Base-by-base conservation (phyloP, 768 basidiomycete species). In the Boletales sp. region DNA sequence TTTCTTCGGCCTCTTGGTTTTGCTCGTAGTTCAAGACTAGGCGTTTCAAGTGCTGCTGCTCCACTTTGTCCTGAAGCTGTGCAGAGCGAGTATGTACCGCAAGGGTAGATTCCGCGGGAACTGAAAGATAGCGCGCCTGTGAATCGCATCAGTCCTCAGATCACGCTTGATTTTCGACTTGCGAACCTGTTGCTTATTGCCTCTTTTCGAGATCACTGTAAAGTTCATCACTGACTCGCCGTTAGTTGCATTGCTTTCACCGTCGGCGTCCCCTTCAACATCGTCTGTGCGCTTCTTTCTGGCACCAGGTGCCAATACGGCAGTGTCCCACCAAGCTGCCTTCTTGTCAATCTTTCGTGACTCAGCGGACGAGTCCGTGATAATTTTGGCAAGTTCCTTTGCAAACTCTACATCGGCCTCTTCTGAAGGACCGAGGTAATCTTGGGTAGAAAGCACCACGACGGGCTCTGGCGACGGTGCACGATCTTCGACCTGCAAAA, bases 31-130 rank as follows among this genome's bases (percentile, higher is more conserved):
- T 81, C 45, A 95, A 78, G 4, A 97, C 97, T 17, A 98, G 78
- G n/a, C 86, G 83, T 73, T 99, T 99, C 57, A 99, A 73, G 53
- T 97, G 91, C 67, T 98, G 93, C 59, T 98, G 95, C 64, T 99
- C 97, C 8, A 90, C 92, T 69, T 87, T 90, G 69, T 94, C 93
- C 65, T 94, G 93, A 54, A 90, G 73, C 62, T 97, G 97, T 38
- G 97, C 91, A 2, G 88, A 82, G 29, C 87, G 83, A 2, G 94
- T 94, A 60, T 97, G 92, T 43, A 94, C 77, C 1, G 95, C 97
- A 29, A 99, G 76, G 3, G 92, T 76, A 8, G 95, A 92, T 57
- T 82, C 86, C 8, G 90, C 74, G 10, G 97, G 97, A 38, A 99
- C 84, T 41, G 91, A 86, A 40, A 99, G 77, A 62, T 90, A 83